Evolutionary conservation across 768 basidiomycete genomes (phyloP), one percentile per base, ranked within the genome.

Genomic region (Mycena rebaudengoi): DNA sequence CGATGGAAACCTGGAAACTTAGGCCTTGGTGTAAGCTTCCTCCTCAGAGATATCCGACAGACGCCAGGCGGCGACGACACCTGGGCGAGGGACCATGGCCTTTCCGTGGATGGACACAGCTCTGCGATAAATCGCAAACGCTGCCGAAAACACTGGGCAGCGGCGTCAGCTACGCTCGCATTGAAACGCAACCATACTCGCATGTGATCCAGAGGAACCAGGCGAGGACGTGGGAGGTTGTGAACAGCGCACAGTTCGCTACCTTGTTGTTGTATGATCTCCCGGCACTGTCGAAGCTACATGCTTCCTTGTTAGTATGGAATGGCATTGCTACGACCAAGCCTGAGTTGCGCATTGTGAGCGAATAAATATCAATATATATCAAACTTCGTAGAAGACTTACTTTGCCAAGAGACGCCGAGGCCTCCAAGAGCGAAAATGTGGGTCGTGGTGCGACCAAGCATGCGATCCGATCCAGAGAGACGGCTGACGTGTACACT

Each of bases 181-280:
- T 20, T 21, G 40, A 30, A 44, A 28, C 12, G 4, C 40, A 18
- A 20, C 28, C 11, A 14, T 21, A 25, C 62, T 46, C 20, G 59
- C 62, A 48, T 18, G 35, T 39, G n/a, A 58, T 18, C 23, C 44
- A 29, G 23, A 64, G 57, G 37, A 64, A 16, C 63, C 63, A 64
- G 5, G 57, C 23, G n/a, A 64, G n/a, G 4, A 41, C 51, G n/a
- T 64, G 56, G 10, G 41, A 37, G 12, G 57, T 28, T 1, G 41
- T 49, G 37, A 54, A 54, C 20, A 58, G 16, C 7, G 33, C 56
- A 29, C 57, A 64, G 21, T n/a, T n/a, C n/a, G 14, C 14, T 20
- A 7, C 40, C 39, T n/a, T 21, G 41, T 1, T 6, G 16, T 43
- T 6, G 10, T 7, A 41, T 39, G 41, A 52, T 6, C 23, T 12